phyloP scores from a whole-genome alignment of 495 filamentous ascomycete genomes.

The Penicillium longicatenatum region DNA sequence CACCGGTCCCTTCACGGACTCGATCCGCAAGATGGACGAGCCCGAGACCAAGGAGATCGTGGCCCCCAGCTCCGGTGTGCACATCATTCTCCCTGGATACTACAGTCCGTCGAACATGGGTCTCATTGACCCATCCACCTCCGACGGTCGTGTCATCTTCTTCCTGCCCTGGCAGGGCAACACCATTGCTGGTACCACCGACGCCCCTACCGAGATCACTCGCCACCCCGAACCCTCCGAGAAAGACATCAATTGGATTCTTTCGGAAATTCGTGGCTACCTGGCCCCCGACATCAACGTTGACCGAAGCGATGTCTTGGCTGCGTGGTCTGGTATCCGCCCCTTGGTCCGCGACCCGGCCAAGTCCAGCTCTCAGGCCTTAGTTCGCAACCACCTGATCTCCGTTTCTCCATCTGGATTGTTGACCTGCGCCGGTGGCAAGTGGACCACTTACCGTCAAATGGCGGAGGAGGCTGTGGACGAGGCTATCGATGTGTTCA shows the following conservation, averaged over 20 bases:
- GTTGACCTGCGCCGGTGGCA: slow-evolving; percentile 93
- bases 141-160: slow-evolving; percentile 97
- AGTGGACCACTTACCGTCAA: slow-evolving; percentile 98
- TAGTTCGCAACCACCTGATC: slow-evolving; percentile 94
- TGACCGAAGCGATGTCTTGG: slow-evolving; percentile 89
- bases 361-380: slow-evolving; percentile 88
- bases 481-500: slow-evolving; percentile 77
- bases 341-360: slow-evolving; percentile 94
- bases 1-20: slow-evolving; percentile 93
- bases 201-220: slow-evolving; percentile 78
- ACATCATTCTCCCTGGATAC: slow-evolving; percentile 93
- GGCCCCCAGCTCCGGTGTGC: slow-evolving; percentile 89
- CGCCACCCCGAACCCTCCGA: slow-evolving; percentile 87
- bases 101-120: slow-evolving; percentile 96
- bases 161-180: slow-evolving; percentile 99
- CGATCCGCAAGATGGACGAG: slow-evolving; percentile 88
- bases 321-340: slow-evolving; percentile 93
- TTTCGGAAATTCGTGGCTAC: slow-evolving; percentile 87
- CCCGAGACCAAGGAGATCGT: slow-evolving; percentile 80
- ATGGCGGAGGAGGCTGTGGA: slow-evolving; percentile 99
- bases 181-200: slow-evolving; percentile 96
- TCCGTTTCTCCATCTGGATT: slow-evolving; percentile 84
- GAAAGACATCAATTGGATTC: slow-evolving; percentile 95
- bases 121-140: slow-evolving; percentile 90
- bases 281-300: slow-evolving; percentile 92